These are phyloP conservation scores for Hirschfeldia incana DNA, from an alignment of 345 rosid species.

Conservation along the genomic window DNA sequence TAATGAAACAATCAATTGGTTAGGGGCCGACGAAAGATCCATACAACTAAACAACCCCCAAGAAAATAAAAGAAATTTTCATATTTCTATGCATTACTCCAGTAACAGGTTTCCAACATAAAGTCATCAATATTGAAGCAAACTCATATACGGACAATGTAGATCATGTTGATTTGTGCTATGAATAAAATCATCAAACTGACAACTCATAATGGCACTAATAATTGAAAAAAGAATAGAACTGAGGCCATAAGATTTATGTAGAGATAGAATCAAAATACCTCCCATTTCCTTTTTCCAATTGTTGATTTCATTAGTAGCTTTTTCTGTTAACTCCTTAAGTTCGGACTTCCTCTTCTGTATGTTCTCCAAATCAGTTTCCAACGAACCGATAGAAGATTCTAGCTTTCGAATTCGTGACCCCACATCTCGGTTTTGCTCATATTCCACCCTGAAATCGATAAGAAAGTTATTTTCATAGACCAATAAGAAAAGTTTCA, in stretches of 20 bases:
- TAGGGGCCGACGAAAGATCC: slow-evolving; percentile 6
- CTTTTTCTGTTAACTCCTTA: slow-evolving; percentile 60
- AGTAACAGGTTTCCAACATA: slow-evolving; percentile 12
- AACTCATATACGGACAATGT: slow-evolving; percentile 22
- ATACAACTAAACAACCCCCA: background rate
- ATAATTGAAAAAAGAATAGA: slow-evolving; percentile 5
- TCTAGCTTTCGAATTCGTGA: slow-evolving; percentile 81
- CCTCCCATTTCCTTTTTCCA: slow-evolving; percentile 82
- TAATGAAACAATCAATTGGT: slow-evolving; percentile 11
- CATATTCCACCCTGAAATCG: slow-evolving; percentile 81
- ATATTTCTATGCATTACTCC: background rate
- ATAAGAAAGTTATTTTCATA: slow-evolving; percentile 8
- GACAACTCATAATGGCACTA: slow-evolving; percentile 18
- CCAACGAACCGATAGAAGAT: slow-evolving; percentile 60
- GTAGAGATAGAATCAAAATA: slow-evolving; percentile 38
- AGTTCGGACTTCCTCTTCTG: slow-evolving; percentile 64
- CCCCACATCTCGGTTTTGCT: slow-evolving; percentile 87
- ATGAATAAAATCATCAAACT: slow-evolving; percentile 19
- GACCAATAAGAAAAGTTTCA: slow-evolving; percentile 2
- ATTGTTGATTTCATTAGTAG: slow-evolving; percentile 57
- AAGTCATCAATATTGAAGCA: slow-evolving; percentile 19
- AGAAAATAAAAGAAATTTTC: slow-evolving; percentile 6
- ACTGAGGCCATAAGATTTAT: slow-evolving; percentile 8
- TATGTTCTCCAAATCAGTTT: slow-evolving; percentile 61
- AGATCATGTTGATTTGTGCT: slow-evolving; percentile 4